Evolutionary conservation across 192 early-diverging fungal genomes (phyloP), one percentile per base, ranked within the genome.

Genomic region (Mortierella claussenii): DNA sequence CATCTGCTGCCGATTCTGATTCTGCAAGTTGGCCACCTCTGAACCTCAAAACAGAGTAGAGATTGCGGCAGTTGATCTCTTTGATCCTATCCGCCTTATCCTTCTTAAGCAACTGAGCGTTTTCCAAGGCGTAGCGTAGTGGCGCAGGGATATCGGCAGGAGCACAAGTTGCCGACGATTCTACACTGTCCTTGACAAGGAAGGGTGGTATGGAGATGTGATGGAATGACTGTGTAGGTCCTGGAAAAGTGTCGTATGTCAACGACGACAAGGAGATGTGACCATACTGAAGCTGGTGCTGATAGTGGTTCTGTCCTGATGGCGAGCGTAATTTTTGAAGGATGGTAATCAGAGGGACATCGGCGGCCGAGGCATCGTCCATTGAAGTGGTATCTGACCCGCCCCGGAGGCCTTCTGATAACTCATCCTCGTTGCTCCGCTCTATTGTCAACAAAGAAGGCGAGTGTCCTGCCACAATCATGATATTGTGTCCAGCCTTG

Each of bases 391-490:
- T 43, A 60, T 57, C 40, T 43, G 15, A 10, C 24, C 24, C 28
- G 40, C 37, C 30, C 20, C 53, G 50, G 2, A 11, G 4, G 20
- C 26, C 40, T 10, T 34, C 52, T 13, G 28, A 30, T 2, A 18
- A 26, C 15, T 68, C 61, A 31, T 27, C 33, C 23, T 31, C 42
- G 23, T 75, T 54, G 7, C 63, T 52, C 3, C 52, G 34, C 36
- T 60, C 27, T 17, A 45, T 34, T 32, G 57, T 51, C 27, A 71
- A 40, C 17, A 79, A 48, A 8, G 83, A 80, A 20, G 83, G 79
- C 18, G 83, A 75, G 44, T 85, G 70, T 37, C 84, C 81, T 13
- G 83, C 81, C 0, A 86, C 54, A 13, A 83, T 47, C 79, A 84
- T 68, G n/a, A 86, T 46, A 27, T 64, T 71, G 40, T 81, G 79